phyloP scores from a whole-genome alignment of 2,329 filamentous ascomycete genomes.

The Ophiostoma pallidulum region DNA sequence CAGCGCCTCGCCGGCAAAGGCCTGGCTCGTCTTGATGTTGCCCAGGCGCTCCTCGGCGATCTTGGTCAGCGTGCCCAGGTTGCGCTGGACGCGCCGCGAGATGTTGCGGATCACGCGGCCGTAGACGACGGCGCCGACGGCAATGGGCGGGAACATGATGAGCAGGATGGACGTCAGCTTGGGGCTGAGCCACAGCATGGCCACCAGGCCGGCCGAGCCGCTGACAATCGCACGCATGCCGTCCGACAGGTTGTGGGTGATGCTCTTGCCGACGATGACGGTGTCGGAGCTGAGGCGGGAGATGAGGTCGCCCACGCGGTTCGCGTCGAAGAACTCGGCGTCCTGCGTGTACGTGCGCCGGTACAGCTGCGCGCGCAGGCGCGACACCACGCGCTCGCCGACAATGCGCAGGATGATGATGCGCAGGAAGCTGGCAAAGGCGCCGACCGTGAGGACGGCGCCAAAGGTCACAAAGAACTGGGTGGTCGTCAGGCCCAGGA shows the following conservation, averaged over 20 bases:
- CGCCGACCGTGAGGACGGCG: conserved; percentile 69
- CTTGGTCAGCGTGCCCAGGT: conserved; percentile 84
- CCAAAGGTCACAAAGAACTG: conserved; percentile 84
- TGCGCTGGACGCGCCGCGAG: conserved; percentile 87
- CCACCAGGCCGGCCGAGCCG: conserved; percentile 75
- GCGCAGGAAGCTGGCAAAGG: conserved; percentile 83
- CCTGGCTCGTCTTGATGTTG: conserved; percentile 93
- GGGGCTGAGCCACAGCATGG: conserved; percentile 94
- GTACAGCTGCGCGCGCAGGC: conserved; percentile 82
- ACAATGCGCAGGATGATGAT: conserved; percentile 91
- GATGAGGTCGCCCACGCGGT: conserved; percentile 91
- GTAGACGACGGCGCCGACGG: conserved; percentile 83
- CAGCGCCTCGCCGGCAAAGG: conserved; percentile 86
- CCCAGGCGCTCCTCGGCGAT: conserved; percentile 96
- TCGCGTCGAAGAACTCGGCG: conserved; percentile 97
- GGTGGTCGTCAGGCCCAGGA: conserved; percentile 76
- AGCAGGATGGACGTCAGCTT: conserved; percentile 81
- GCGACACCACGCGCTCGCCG: conserved; percentile 86
- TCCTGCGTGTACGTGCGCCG: conserved; percentile 92
- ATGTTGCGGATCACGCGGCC: conserved; percentile 81
- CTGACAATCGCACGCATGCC: conserved; percentile 87
- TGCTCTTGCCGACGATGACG: conserved; percentile 95
- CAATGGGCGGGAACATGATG: conserved; percentile 83
- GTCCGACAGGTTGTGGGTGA: conserved; percentile 95
- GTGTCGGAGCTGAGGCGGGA: conserved; percentile 93